Conservation (phyloP, 148 eudicot species). For the Oxyria digyna region DNA sequence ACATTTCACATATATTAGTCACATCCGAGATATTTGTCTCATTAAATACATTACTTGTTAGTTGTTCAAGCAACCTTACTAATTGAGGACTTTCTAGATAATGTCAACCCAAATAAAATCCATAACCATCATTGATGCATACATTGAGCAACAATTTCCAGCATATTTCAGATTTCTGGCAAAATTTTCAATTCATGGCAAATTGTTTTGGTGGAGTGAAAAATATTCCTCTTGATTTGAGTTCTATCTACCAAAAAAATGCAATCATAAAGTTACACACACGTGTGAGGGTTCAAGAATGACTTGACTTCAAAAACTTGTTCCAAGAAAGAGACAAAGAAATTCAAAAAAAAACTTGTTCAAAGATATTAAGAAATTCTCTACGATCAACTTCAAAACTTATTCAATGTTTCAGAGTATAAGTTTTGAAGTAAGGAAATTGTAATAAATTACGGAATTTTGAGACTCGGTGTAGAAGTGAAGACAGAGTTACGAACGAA, state of each 20-base stretch:
- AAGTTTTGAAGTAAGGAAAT: too few relatives aligned
- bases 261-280: slow-evolving; percentile 50
- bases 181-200: slow-evolving; percentile 52
- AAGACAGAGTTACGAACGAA: too few relatives aligned
- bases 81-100: slow-evolving; percentile 90
- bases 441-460: too few relatives aligned
- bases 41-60: slow-evolving; percentile 73
- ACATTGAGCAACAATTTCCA: slow-evolving; percentile 77
- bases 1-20: slow-evolving; percentile 80
- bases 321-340: too few relatives aligned
- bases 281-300: slow-evolving; percentile 51
- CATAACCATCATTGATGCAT: slow-evolving; percentile 75
- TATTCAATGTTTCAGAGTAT: too few relatives aligned
- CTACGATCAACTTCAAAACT: slow-evolving; percentile 52
- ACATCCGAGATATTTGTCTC: slow-evolving; percentile 91
- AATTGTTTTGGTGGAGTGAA: slow-evolving; percentile 24
- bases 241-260: slow-evolving; percentile 44
- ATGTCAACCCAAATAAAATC: slow-evolving; percentile 77
- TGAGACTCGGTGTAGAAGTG: too few relatives aligned
- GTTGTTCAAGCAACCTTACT: slow-evolving; percentile 66
- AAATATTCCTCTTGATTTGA: slow-evolving; percentile 39
- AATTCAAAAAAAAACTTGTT: too few relatives aligned
- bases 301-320: slow-evolving; percentile 53
- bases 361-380: slow-evolving; percentile 52
- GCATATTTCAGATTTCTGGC: slow-evolving; percentile 50